A percentile compares a stretch with the other conserved stretches of the same genome.
These are phyloP conservation scores for Penicillium odoratum DNA, from an alignment of 495 filamentous ascomycete species.

Conservation along the genomic window DNA sequence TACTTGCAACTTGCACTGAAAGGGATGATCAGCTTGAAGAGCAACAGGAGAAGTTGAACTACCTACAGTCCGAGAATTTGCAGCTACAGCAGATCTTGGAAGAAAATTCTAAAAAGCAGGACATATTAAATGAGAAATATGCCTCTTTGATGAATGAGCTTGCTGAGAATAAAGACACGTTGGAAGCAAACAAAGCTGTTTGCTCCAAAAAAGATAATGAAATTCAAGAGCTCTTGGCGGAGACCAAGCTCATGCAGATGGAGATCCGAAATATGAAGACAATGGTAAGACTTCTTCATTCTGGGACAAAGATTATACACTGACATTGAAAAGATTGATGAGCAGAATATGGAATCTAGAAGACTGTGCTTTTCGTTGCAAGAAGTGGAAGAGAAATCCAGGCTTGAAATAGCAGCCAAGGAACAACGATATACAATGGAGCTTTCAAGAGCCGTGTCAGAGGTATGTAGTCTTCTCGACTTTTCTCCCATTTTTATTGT, in stretches of 20 bases:
- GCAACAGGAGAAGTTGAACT: slow-evolving; percentile 27
- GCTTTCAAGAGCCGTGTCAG: slow-evolving; percentile 14
- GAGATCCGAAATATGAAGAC: slow-evolving; percentile 24
- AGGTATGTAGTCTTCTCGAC: slow-evolving; percentile 23
- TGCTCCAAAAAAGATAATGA: slow-evolving; percentile 30
- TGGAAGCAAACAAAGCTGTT: slow-evolving; percentile 20
- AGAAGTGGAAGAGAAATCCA: slow-evolving; percentile 23
- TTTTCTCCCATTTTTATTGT: background rate
- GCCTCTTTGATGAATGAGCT: slow-evolving; percentile 24
- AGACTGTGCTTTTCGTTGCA: slow-evolving; percentile 23
- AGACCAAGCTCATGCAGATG: slow-evolving; percentile 20
- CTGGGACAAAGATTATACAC: background rate
- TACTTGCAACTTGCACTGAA: slow-evolving; percentile 45
- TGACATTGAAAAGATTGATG: slow-evolving; percentile 22
- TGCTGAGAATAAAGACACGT: slow-evolving; percentile 6
- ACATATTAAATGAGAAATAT: slow-evolving; percentile 12
- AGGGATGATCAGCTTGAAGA: slow-evolving; percentile 49
- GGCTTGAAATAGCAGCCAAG: slow-evolving; percentile 20
- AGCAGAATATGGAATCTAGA: slow-evolving; percentile 24
- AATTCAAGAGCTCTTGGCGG: slow-evolving; percentile 22
- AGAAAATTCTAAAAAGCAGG: slow-evolving; percentile 21
- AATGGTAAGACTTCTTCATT: slow-evolving; percentile 23
- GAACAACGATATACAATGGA: slow-evolving; percentile 20
- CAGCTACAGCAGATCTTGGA: slow-evolving; percentile 20
- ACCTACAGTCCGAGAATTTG: slow-evolving; percentile 22